These are phyloP conservation scores for Aspergillus sp. DNA, from an alignment of 2,329 filamentous ascomycete genomes.

Conservation along the genomic window DNA sequence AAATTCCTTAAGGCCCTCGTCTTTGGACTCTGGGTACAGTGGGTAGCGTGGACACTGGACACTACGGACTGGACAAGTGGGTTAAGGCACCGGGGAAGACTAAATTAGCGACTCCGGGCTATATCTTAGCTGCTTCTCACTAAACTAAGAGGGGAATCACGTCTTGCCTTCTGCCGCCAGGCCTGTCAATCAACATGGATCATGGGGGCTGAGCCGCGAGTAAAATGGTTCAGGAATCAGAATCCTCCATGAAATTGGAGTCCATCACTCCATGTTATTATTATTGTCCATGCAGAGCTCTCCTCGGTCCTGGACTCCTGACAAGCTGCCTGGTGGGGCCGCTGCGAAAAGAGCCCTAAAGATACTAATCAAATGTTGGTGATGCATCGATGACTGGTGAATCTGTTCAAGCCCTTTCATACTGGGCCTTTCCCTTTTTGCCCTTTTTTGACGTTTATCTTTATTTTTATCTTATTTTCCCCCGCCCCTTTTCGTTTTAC, in stretches of 20 bases:
- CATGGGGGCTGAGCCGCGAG: neutral
- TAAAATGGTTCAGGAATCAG: too few relatives aligned
- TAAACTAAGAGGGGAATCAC: neutral
- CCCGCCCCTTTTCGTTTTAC: neutral
- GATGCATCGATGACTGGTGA: neutral
- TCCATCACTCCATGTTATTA: too few relatives aligned
- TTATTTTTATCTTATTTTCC: neutral
- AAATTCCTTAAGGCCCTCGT: neutral
- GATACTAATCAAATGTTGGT: neutral
- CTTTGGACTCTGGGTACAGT: neutral
- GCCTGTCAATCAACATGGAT: constrained; percentile 3
- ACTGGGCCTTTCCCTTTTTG: constrained; percentile 5
- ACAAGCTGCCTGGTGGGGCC: constrained; percentile 1
- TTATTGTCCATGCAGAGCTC: too few relatives aligned
- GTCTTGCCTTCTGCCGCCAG: neutral
- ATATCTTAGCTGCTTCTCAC: constrained; percentile 2
- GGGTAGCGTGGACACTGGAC: too few relatives aligned
- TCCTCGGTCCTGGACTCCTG: neutral
- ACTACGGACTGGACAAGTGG: too few relatives aligned
- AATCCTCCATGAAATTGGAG: too few relatives aligned
- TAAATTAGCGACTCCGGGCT: neutral
- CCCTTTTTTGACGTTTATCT: neutral
- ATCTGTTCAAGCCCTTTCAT: neutral
- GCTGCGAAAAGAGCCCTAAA: neutral
- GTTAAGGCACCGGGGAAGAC: constrained; percentile 1